These are phyloP conservation scores for Colletotrichum plurivorum DNA, from an alignment of 2,329 filamentous ascomycete genomes.

Conservation along the genomic window DNA sequence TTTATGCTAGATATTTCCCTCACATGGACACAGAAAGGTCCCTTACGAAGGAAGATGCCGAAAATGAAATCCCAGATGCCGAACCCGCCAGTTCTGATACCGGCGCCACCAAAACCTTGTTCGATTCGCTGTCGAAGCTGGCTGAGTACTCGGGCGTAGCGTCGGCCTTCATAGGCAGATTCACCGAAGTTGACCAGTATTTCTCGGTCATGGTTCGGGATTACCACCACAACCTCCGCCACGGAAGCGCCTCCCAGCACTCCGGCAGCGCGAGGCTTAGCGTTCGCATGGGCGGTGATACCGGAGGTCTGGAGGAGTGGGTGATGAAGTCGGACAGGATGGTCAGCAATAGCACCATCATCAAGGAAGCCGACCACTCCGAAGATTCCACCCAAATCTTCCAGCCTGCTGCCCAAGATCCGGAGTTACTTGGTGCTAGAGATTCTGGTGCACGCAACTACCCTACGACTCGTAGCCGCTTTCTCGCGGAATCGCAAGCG, in stretches of 20 bases:
- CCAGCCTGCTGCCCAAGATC: constrained; percentile 40
- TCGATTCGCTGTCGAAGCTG: constrained; percentile 21
- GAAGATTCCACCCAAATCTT: constrained; percentile 42
- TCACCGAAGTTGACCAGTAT: constrained; percentile 32
- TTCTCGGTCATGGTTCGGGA: constrained; percentile 27
- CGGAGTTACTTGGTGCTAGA: not conserved
- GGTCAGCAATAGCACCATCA: constrained; percentile 59
- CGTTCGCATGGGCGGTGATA: constrained; percentile 56
- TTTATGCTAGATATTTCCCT: constrained; percentile 77
- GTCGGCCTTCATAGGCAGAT: constrained; percentile 30
- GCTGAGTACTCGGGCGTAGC: constrained; percentile 30
- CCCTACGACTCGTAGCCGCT: too few relatives aligned
- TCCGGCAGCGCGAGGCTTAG: constrained; percentile 45
- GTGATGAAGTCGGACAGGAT: constrained; percentile 55
- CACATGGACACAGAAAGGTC: constrained; percentile 74
- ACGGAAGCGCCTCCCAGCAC: not conserved
- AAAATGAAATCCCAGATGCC: constrained; percentile 31
- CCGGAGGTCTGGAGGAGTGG: constrained; percentile 70
- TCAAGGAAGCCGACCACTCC: constrained; percentile 47
- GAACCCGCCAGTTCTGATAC: not conserved
- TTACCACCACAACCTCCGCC: constrained; percentile 23
- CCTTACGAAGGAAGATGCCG: constrained; percentile 58
- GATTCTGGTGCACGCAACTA: not conserved
- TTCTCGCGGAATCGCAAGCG: too few relatives aligned
- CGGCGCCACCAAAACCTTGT: constrained; percentile 16